Evolutionary conservation across 2,329 filamentous ascomycete species (phyloP), one percentile per base, ranked within the genome.

Genomic region (Ophiostoma pallidulum): DNA sequence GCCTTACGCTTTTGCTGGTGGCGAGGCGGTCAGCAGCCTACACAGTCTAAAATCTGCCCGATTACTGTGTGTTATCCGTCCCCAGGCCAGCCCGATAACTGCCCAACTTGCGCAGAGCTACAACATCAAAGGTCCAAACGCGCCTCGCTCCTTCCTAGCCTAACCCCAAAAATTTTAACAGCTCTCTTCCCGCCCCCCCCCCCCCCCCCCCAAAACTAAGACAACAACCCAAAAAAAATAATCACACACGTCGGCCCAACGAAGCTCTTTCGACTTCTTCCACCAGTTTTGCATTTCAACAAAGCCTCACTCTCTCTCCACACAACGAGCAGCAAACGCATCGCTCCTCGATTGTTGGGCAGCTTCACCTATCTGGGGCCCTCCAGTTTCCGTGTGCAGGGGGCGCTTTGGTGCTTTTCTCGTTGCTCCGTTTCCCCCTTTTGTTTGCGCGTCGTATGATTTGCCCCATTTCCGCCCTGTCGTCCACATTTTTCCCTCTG

Each of bases 71-170:
- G n/a, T n/a, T n/a, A n/a, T n/a, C n/a, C n/a, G n/a, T n/a, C n/a
- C n/a, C n/a, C n/a, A n/a, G 22, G 37, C 24, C 26, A 31, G 19
- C 16, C 38, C 39, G 42, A 50, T 50, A 50, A 41, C 37, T 33
- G 48, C 48, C 48, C 48, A 50, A 48, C 20, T 24, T 12, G 19
- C 28, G 29, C 24, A 28, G 24, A 6, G 24, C 24, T 28, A 10
- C 24, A 5, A 28, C 5, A 12, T 4, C 7, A 12, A 32, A 32
- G 29, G 29, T 32, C 14, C 29, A 32, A 32, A 32, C 29, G 29
- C 29, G 29, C 29, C n/a, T 36, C 5, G n/a, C 33, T 16, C 18
- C 18, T 36, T 9, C 33, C 33, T n/a, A 36, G 36, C 36, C 36
- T 38, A n/a, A 38, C 19, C 18, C 36, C 18, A 10, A 38, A 22